A percentile compares a stretch with the other conserved stretches of the same genome.
These are phyloP conservation scores for Bonia amplexicaulis DNA, from an alignment of 176 grass and related monocot genomes.

Conservation along the genomic window DNA sequence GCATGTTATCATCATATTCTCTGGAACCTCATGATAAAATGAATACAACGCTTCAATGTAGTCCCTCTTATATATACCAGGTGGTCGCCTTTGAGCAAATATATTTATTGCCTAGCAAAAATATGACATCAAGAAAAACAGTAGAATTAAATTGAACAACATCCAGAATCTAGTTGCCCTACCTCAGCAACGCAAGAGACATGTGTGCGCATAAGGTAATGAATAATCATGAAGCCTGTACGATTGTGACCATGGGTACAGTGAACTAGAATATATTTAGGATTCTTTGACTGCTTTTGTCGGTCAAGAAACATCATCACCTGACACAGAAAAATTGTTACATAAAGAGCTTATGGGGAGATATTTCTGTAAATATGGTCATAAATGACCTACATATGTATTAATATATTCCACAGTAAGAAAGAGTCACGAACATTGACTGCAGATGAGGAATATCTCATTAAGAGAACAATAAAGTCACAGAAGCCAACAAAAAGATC, in stretches of 20 bases:
- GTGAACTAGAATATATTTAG: conserved; percentile 90
- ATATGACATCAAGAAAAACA: conserved; percentile 10
- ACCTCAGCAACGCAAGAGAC: conserved; percentile 69
- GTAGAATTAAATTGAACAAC: not conserved
- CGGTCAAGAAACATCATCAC: conserved; percentile 73
- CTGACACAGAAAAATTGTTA: conserved; percentile 42
- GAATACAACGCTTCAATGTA: conserved; percentile 83
- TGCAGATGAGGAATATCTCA: not conserved
- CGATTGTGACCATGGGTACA: conserved; percentile 99
- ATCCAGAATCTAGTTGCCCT: conserved; percentile 17
- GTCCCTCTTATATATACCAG: conserved; percentile 98
- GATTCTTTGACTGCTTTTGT: conserved; percentile 69
- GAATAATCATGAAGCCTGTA: conserved; percentile 98
- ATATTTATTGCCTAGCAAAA: conserved; percentile 45
- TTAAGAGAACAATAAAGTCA: conserved; percentile 6
- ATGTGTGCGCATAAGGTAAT: conserved; percentile 89
- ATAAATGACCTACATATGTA: not conserved
- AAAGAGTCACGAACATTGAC: not conserved
- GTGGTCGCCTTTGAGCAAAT: conserved; percentile 79
- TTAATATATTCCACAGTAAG: not conserved
- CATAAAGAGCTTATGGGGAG: not conserved
- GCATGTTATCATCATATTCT: conserved; percentile 58
- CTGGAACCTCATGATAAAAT: conserved; percentile 96
- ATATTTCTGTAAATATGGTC: not conserved
- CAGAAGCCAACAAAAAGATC: not conserved